These are phyloP conservation scores for Biscogniauxia sp. DNA, from an alignment of 2,329 filamentous ascomycete species.

Conservation along the genomic window DNA sequence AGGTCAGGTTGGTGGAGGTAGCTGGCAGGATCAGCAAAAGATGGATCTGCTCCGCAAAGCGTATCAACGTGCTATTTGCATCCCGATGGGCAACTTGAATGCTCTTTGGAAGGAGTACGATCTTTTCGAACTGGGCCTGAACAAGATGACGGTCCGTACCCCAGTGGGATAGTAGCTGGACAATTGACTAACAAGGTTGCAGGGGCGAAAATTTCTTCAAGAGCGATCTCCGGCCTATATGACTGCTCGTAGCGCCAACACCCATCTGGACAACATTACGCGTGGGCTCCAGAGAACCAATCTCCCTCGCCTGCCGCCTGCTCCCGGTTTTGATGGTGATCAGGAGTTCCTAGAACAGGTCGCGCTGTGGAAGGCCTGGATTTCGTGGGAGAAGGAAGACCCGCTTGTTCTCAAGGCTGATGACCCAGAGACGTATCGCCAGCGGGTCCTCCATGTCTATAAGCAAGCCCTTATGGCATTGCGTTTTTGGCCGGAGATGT, in stretches of 20 bases:
- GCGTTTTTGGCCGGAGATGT: constrained; percentile 92
- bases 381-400: constrained; percentile 92
- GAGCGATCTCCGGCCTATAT: constrained; percentile 93
- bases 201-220: constrained; percentile 92
- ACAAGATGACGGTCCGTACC: constrained; percentile 77
- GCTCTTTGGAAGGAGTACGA: constrained; percentile 97
- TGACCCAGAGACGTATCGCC: constrained; percentile 70
- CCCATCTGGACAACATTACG: constrained; percentile 85
- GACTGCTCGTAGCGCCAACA: constrained; percentile 89
- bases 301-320: constrained; percentile 77
- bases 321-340: constrained; percentile 82
- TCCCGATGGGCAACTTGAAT: constrained; percentile 82
- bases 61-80: constrained; percentile 84
- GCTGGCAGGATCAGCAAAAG: constrained; percentile 97
- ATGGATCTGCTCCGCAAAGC: constrained; percentile 91
- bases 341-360: constrained; percentile 82
- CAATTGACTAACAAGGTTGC: constrained; percentile 20
- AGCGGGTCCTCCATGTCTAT: constrained; percentile 84
- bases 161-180: constrained; percentile 1
- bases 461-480: constrained; percentile 91
- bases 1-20: constrained; percentile 77
- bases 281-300: constrained; percentile 73
- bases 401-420: constrained; percentile 83
- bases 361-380: constrained; percentile 88
- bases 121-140: constrained; percentile 88